A percentile compares a stretch with the other conserved stretches of the same genome.
Conservation (phyloP, 1,284 basidiomycete genomes). For the Tranzscheliella williamsii region DNA sequence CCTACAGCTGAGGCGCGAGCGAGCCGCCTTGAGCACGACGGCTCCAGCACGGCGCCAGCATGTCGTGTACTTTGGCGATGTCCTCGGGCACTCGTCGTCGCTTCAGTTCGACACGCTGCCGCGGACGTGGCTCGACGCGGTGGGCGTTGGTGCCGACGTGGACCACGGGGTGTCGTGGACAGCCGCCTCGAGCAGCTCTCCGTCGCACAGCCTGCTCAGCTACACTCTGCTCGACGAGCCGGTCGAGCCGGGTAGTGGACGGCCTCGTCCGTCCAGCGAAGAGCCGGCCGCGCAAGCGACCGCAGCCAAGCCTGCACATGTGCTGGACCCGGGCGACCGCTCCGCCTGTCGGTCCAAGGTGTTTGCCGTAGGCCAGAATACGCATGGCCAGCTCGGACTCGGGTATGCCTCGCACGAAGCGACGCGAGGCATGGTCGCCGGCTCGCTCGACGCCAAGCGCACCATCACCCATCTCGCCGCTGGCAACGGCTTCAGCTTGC, state of each 20-base stretch:
- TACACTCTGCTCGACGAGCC: constrained; percentile 7
- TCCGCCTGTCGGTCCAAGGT: constrained; percentile 17
- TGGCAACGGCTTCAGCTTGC: constrained; percentile 7
- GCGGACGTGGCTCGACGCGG: constrained; percentile 15
- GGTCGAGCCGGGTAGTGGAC: too few relatives aligned
- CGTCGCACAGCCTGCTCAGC: constrained; percentile 2
- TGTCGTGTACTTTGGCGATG: constrained; percentile 13
- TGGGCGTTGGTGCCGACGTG: constrained; percentile 3
- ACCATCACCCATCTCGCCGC: constrained; percentile 5
- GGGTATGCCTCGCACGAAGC: constrained; percentile 31
- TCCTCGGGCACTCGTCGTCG: constrained; percentile 9
- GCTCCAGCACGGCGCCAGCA: constrained; percentile 1
- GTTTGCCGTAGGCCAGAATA: constrained; percentile 23
- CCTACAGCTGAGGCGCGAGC: too few relatives aligned
- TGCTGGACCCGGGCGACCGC: too few relatives aligned
- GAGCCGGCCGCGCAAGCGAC: neutral
- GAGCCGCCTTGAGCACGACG: neutral
- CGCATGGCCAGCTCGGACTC: constrained; percentile 27
- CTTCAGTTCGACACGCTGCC: constrained; percentile 8
- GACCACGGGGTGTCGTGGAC: constrained; percentile 13
- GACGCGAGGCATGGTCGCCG: constrained; percentile 27
- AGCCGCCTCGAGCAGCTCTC: neutral
- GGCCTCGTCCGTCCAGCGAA: too few relatives aligned
- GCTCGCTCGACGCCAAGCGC: constrained; percentile 1
- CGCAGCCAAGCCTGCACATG: too few relatives aligned